phyloP scores from a whole-genome alignment of 2,329 filamentous ascomycete genomes.

The Blastomyces percursus region DNA sequence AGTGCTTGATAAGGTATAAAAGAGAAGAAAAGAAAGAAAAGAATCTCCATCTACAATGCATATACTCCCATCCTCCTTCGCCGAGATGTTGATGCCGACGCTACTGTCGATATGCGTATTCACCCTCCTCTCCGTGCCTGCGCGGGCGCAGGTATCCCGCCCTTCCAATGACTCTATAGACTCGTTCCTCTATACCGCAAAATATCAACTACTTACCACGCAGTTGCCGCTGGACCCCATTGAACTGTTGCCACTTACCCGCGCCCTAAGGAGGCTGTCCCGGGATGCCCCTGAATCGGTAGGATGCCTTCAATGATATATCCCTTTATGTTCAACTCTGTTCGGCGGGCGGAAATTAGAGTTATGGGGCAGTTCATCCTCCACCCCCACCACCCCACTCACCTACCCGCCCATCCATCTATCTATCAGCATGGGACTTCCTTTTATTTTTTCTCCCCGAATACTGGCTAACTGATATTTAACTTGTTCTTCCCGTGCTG shows the following conservation, averaged over 20 bases:
- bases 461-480: neutral
- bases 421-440: neutral
- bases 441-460: too few relatives aligned
- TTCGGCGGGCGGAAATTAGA: neutral
- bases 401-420: too few relatives aligned
- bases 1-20: neutral
- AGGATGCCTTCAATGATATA: neutral
- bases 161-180: neutral
- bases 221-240: neutral
- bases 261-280: neutral
- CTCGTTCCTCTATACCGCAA: too few relatives aligned
- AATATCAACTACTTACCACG: neutral
- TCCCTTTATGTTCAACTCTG: too few relatives aligned
- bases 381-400: neutral
- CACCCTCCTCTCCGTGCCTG: neutral
- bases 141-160: neutral
- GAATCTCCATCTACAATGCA: neutral
- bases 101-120: neutral
- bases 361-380: neutral
- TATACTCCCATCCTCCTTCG: conserved; percentile 1
- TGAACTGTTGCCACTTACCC: neutral
- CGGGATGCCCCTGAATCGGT: neutral
- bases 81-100: neutral
- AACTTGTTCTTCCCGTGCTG: neutral
- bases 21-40: neutral